Conservation (phyloP, 495 filamentous ascomycete species). For the Symbiotaphrina buchneri region DNA sequence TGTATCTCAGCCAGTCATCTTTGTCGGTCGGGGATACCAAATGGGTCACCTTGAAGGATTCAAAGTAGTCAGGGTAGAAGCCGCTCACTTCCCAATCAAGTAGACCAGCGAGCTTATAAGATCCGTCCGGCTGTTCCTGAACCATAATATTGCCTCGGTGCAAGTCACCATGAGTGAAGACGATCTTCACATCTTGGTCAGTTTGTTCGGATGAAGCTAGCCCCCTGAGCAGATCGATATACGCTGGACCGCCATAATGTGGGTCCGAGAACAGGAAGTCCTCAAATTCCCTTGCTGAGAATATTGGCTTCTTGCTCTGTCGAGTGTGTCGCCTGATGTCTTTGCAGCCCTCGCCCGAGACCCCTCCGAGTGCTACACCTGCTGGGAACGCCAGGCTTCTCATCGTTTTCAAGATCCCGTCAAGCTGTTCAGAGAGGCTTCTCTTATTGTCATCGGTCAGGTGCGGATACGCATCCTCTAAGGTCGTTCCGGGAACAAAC, state of each 20-base stretch:
- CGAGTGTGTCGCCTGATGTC: conserved; percentile 7
- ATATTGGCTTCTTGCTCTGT: conserved; percentile 9
- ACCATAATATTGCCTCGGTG: conserved; percentile 19
- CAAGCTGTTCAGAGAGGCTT: conserved; percentile 14
- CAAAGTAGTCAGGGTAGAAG: conserved; percentile 15
- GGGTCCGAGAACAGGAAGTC: conserved; percentile 15
- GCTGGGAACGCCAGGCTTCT: conserved; percentile 10
- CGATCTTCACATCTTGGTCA: too few species aligned
- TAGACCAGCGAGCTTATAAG: conserved; percentile 12
- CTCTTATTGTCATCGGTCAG: conserved; percentile 11
- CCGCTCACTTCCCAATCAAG: conserved; percentile 17
- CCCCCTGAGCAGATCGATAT: conserved; percentile 8
- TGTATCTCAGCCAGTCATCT: conserved; percentile 14
- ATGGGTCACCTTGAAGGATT: conserved; percentile 13
- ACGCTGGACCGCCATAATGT: conserved; percentile 11
- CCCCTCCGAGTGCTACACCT: conserved; percentile 9
- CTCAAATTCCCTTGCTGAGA: conserved; percentile 10
- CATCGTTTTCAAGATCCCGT: conserved; percentile 11
- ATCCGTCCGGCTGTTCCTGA: conserved; percentile 9
- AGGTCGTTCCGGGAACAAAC: conserved; percentile 11
- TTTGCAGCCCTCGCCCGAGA: conserved; percentile 14
- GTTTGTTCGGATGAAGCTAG: too few species aligned
- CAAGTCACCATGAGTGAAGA: conserved; percentile 20
- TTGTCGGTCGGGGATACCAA: conserved; percentile 10
- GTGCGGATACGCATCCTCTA: conserved; percentile 11